phyloP scores from a whole-genome alignment of 2,329 filamentous ascomycete genomes.

The Ophiosphaerella herpotricha region DNA sequence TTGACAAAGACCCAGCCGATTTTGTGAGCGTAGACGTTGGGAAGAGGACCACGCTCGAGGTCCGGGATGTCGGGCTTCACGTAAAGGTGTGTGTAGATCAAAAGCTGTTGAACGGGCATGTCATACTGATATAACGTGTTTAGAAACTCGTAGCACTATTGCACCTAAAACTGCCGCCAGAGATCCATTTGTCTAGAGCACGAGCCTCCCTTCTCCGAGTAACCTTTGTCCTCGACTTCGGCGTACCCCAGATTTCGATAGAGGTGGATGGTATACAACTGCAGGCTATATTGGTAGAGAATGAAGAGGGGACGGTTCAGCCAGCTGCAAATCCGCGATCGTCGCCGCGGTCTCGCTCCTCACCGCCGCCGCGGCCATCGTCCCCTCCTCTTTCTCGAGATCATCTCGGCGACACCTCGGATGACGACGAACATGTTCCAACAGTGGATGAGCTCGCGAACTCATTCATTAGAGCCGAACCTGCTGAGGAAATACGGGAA shows the following conservation, averaged over 20 bases:
- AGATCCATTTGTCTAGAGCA: slow-evolving; percentile 73
- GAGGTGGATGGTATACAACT: slow-evolving; percentile 83
- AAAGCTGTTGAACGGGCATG: neutral
- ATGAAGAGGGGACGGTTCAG: slow-evolving; percentile 7
- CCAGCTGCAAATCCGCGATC: slow-evolving; percentile 7
- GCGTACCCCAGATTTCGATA: slow-evolving; percentile 79
- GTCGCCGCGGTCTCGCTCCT: slow-evolving; percentile 8
- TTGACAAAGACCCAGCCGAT: slow-evolving; percentile 86
- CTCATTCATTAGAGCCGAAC: slow-evolving; percentile 76
- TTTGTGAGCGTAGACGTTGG: slow-evolving; percentile 85
- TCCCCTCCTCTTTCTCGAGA: slow-evolving; percentile 18
- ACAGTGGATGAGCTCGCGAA: slow-evolving; percentile 74
- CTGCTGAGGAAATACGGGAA: slow-evolving; percentile 66
- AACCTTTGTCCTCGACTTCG: slow-evolving; percentile 86
- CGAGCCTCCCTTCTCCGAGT: slow-evolving; percentile 76
- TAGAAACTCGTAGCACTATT: slow-evolving; percentile 80
- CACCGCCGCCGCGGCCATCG: slow-evolving; percentile 6
- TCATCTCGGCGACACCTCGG: slow-evolving; percentile 19
- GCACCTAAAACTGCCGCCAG: slow-evolving; percentile 67
- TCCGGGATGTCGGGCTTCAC: slow-evolving; percentile 82
- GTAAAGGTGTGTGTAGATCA: slow-evolving; percentile 63
- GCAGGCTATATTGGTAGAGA: slow-evolving; percentile 47
- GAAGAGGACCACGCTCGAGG: slow-evolving; percentile 79
- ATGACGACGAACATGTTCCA: slow-evolving; percentile 57
- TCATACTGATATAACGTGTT: slow-evolving; percentile 10